Base-by-base conservation (phyloP, 1,284 basidiomycete genomes). In the Thelephora terrestris region DNA sequence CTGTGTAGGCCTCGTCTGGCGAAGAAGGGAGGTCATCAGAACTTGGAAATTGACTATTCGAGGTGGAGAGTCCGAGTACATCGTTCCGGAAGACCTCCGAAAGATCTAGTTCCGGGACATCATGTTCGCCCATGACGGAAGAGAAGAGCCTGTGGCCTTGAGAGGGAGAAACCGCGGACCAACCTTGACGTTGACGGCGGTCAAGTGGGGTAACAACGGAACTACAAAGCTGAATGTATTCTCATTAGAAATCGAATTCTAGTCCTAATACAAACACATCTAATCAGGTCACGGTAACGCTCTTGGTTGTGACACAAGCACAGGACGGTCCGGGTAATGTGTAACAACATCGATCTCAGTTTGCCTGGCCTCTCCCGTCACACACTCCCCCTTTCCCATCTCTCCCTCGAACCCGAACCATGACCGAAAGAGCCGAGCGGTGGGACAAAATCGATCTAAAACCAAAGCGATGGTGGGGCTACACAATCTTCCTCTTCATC, bases 31-130 rank as follows among this genome's bases (percentile, higher is more conserved):
- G 50, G 46, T 66, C 64, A 48, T 69, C 55, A 49, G 47, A 51
- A 51, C 34, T 51, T n/a, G 47, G 43, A 20, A 50, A 45, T 25
- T 55, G 52, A 9, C 49, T 45, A n/a, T 48, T 44, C 6, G 49
- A 47, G 4, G 47, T 20, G 17, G 51, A 23, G 24, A 58, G 55
- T 39, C 51, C 55, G 14, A 82, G 74, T 35, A 79, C 73, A 50
- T 83, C 80, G 58, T 85, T 81, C 61, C 85, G 81, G 38, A 87
- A 81, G 61, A 87, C 85, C 64, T 87, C 85, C 43, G 84, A 86
- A 55, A 87, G 75, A 59, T 78, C 74, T 52, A 87, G 73, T 53
- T 76, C 73, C 52, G 75, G 74, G 48, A 60, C 59, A 50, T 78
- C 77, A 58, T 72, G 68, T 58, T 81, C 74, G 78, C 82, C 81